Base-by-base conservation (phyloP, 306 rosid species). In the Cicer cuneatum region DNA sequence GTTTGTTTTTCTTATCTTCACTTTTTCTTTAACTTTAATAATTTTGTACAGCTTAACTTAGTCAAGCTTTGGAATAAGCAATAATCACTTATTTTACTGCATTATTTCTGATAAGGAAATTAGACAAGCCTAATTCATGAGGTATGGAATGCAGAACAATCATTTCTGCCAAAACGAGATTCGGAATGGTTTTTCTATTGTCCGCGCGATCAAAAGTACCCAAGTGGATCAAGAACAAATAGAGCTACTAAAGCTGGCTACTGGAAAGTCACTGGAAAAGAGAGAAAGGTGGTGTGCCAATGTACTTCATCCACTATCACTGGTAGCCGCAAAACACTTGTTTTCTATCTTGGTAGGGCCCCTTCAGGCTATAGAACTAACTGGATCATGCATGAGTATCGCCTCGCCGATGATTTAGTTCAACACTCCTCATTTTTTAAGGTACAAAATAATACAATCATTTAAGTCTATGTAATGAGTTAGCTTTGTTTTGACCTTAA, bases 181-280 rank as follows among this genome's bases (percentile, higher is more conserved):
- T 78, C 83, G 88, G 98, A 93, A 66, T 93, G 98, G 98, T 93
- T 93, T 78, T 93, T 93, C 91, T 93, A 87, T 76, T 88, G 98
- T 78, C 92, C 93, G 21, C 65, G 97, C n/a, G 98, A 93, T 84
- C 80, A 86, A 13, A 93, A 93, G 86, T 91, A 89, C 69, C 96
- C 97, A 39, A 93, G 89, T 77, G 97, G 97, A 62, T 91, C 92
- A 13, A 73, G 98, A 79, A 91, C 97, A 42, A 93, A 91, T 69
- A 81, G 98, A 87, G 98, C 97, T 13, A 93, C 98, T 18, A 93
- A 89, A 82, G 86, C 88, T 52, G 97, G 97, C 35, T 93, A 93
- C 80, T 91, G 98, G 98, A 93, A 93, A 86, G 98, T 97, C 79
- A 93, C 98, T 6, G 96, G 98, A 67, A 93, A 93, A 78, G 98